phyloP scores from a whole-genome alignment of 164 flowering plant species.

The Nymphaea colorata region DNA sequence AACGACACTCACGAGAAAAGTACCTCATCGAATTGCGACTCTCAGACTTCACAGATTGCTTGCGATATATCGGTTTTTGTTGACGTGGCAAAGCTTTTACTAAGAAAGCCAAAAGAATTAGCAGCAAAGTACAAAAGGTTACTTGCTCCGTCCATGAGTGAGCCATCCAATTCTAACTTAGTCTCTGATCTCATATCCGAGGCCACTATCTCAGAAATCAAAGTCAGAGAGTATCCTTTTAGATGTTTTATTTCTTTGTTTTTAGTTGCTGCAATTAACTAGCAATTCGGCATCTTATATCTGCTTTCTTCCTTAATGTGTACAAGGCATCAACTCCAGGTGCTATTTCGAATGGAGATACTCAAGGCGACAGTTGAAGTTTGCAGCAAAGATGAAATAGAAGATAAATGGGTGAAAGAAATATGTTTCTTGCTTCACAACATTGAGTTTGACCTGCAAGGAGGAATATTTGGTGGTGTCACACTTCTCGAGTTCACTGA shows the following conservation, averaged over 20 bases:
- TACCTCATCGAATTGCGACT: not conserved
- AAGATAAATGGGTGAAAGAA: conserved; percentile 57
- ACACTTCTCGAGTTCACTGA: conserved; percentile 63
- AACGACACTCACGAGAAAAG: not conserved
- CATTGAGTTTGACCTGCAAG: conserved; percentile 60
- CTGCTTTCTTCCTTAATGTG: conserved; percentile 31
- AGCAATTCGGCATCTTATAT: not conserved
- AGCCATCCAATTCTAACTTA: conserved; percentile 9
- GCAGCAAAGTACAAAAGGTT: conserved; percentile 24
- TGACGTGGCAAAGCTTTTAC: conserved; percentile 38
- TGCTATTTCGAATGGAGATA: conserved; percentile 89
- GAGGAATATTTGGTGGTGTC: conserved; percentile 77
- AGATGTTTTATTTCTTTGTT: not conserved
- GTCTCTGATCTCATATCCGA: conserved; percentile 3
- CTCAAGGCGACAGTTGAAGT: conserved; percentile 35
- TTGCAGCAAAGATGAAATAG: conserved; percentile 22
- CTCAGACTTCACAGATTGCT: not conserved
- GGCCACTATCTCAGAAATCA: conserved; percentile 20
- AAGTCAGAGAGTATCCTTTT: conserved; percentile 80
- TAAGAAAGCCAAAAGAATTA: conserved; percentile 61
- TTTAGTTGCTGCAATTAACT: not conserved
- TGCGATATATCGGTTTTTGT: conserved; percentile 14
- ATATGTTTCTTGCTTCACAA: conserved; percentile 61
- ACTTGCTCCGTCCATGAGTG: conserved; percentile 13
- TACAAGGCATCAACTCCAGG: conserved; percentile 76